Base-by-base conservation (phyloP, 2,329 filamentous ascomycete species). In the Aspergillus latus region DNA sequence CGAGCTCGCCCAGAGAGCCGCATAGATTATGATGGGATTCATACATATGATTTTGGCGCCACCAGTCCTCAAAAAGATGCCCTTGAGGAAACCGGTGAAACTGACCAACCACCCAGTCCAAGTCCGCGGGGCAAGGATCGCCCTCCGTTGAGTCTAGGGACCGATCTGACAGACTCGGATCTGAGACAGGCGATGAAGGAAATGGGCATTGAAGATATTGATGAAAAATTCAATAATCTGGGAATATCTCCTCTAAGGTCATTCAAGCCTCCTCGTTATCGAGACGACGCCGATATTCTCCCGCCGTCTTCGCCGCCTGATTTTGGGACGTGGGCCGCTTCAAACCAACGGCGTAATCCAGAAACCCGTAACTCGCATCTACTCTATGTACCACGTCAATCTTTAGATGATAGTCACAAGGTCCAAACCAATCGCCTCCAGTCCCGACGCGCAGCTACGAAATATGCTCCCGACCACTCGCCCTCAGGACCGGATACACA, bases 91-190 rank as follows among this genome's bases (percentile, higher is more conserved):
- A 70, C 65, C 3, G 65, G 66, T 5, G 71, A 73, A 34, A 56
- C 67, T 1, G 70, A 71, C 5, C 62, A 64, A 37, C 71, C 71
- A 5, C 66, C 66, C 8, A 73, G 71, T 45, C 71, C 71, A 32
- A 73, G 70, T 50, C 70, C 68, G 28, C 70, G 67, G 5, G 71
- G 67, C 29, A 73, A 74, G 55, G 62, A 63, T n/a, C 64, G 66
- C 28, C 64, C 61, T 44, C 52, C 58, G 8, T 61, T 49, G 34
- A 36, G 42, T 5, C 37, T 58, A 8, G 53, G 53, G 30, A 60
- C 49, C 11, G 49, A 56, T 29, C 54, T 61, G 1, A 54, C 56
- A 30, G 61, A 65, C 28, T 42, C 67, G 7, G 64, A 71, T 39
- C 51, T 67, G 21, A 65, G 65, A 49, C 65, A 62, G 21, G 61